Base-by-base conservation (phyloP, 2,329 filamentous ascomycete species). In the Colletotrichum magnum region DNA sequence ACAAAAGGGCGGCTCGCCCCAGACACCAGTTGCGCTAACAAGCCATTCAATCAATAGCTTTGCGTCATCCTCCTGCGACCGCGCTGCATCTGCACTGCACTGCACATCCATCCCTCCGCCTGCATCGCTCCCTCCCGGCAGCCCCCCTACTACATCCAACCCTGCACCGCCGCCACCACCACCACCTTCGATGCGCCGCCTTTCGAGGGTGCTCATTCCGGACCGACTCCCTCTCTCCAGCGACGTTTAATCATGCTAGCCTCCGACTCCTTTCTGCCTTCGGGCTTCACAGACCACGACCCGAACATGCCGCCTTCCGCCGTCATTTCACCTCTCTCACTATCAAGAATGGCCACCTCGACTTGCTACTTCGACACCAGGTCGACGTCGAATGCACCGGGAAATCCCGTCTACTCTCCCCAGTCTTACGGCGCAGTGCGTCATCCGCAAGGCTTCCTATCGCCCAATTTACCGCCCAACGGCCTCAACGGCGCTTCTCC, bases 231-330 rank as follows among this genome's bases (percentile, higher is more conserved):
- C 47, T 56, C 36, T 66, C 24, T 24, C 41, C 16, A 13, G 26
- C 18, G 16, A 56, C 41, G 75, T 71, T 84, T 85, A 82, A 78
- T 79, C 70, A 83, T 79, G 71, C 68, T 83, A 41, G 78, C 79
- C 41, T 77, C 80, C 68, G 81, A 85, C 71, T 81, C 82, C 32
- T 84, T 84, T 74, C 75, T 83, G 73, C 81, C 83, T 12, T 79
- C 78, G 54, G 79, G 80, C 71, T 78, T 76, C 59, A 73, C 77
- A 69, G 81, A 83, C 56, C 76, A 74, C 72, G 77, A 78, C 48
- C 74, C 72, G 28, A 72, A 76, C 28, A 72, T 77, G 64, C 63
- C 75, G 57, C 72, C 77, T 36, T 78, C 75, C 65, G 80, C 80
- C 18, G 73, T 82, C 68, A 79, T 83, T 6, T 83, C 82, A 39